Base-by-base conservation (phyloP, 495 filamentous ascomycete genomes). In the Hypoxylon subgilvum region DNA sequence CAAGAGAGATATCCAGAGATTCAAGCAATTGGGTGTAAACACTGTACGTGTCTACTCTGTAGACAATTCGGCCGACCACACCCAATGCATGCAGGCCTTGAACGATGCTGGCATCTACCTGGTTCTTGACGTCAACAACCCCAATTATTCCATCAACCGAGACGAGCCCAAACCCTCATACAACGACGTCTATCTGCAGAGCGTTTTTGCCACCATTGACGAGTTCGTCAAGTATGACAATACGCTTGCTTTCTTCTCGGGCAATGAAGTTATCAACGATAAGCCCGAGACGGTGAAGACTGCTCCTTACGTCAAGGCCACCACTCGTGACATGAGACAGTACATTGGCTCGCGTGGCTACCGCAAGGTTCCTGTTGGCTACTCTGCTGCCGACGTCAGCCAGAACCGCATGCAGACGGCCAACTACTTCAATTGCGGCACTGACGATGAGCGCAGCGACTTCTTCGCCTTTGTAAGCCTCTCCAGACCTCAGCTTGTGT, bases 191-290 rank as follows among this genome's bases (percentile, higher is more conserved):
- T 98, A 98, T 67, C 83, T 97, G 21, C 92, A 97, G 76, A 92
- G 88, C 73, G 76, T 96, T 67, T 97, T 97, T 70, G 88, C 93
- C 10, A 97, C 93, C 54, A 84, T 97, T 57, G 92, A 97, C 69
- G 86, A 81, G 47, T 96, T 97, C 66, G 79, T 82, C 63, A 86
- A 88, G 65, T 97, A 96, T 75, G 74, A 79, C 77, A 97, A 97
- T 78, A 92, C 88, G 9, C 78, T 96, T 39, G 88, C 90, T 42
- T 97, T 97, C 85, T 96, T 96, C 81, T 95, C 92, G 13, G 93
- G 90, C 31, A 97, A 97, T 71, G 93, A 97, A 76, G 92, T 96
- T 59, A 91, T 96, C 80, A 95, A 97, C 77, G 85, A 88, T 57
- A 82, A 85, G 55, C 62, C 70, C 32, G 78, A 80, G 4, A 93